These are phyloP conservation scores for Fomitopsis serialis DNA, from an alignment of 768 basidiomycete genomes.

Conservation along the genomic window DNA sequence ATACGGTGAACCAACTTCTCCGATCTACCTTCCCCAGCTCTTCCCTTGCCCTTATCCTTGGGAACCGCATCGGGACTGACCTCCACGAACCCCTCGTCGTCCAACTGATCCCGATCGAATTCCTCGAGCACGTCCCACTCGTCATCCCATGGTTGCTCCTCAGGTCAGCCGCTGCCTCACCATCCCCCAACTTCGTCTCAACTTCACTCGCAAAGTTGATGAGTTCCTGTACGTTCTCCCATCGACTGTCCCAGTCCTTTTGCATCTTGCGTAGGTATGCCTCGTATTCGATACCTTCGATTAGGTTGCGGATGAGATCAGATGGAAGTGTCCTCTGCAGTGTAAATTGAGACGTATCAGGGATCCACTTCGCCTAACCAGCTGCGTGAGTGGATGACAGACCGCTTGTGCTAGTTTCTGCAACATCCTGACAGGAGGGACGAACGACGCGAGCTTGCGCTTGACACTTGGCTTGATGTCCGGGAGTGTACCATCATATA, in stretches of 20 bases:
- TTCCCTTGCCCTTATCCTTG: neutral
- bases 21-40: neutral
- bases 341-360: neutral
- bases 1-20: neutral
- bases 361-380: neutral
- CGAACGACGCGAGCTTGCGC: constrained; percentile 56
- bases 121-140: constrained; percentile 7
- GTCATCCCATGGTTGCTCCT: constrained; percentile 7
- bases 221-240: constrained; percentile 86
- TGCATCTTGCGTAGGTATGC: constrained; percentile 65
- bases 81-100: constrained; percentile 2
- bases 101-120: constrained; percentile 7
- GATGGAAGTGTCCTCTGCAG: constrained; percentile 54
- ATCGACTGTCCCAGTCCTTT: constrained; percentile 67
- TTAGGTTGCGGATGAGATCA: constrained; percentile 53
- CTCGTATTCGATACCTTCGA: constrained; percentile 59
- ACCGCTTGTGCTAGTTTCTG: constrained; percentile 53
- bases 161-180: constrained; percentile 10
- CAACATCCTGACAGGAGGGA: constrained; percentile 48
- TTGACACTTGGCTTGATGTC: constrained; percentile 66
- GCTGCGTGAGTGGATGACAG: neutral
- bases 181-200: constrained; percentile 16
- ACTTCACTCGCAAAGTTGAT: constrained; percentile 70
- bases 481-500: constrained; percentile 52
- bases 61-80: neutral